Percentiles rank a stretch among this genome's conserved stretches.
phyloP scores from a whole-genome alignment of 1,139 yeast species.

The Saccharomyces hybrid region DNA sequence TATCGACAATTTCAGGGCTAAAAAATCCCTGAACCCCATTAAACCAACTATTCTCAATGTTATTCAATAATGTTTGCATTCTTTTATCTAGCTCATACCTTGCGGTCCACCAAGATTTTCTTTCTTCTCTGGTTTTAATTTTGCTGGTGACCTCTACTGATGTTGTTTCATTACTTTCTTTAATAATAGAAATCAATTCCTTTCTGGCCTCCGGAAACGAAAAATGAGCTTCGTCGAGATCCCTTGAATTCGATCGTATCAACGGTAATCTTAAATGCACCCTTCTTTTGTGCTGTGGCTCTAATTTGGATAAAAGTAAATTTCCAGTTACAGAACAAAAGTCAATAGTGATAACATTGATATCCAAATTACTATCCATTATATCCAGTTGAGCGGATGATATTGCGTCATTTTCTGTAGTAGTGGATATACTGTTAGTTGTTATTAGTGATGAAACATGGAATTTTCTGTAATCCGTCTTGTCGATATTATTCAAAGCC shows the following conservation, averaged over 20 bases:
- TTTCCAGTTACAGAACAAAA: conserved; percentile 53
- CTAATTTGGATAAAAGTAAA: conserved; percentile 46
- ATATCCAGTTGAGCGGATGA: conserved; percentile 9
- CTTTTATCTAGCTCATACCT: conserved; percentile 56
- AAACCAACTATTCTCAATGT: conserved; percentile 63
- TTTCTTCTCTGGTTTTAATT: conserved; percentile 47
- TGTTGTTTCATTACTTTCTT: conserved; percentile 56
- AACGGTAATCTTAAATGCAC: conserved; percentile 53
- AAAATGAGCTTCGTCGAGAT: conserved; percentile 37
- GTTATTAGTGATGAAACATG: conserved; percentile 12
- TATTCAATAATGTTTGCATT: conserved; percentile 45
- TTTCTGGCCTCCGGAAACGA: conserved; percentile 42
- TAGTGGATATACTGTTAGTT: neutral
- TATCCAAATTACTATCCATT: conserved; percentile 21
- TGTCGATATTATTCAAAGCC: conserved; percentile 14
- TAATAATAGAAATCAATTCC: conserved; percentile 47
- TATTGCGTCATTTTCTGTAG: conserved; percentile 12
- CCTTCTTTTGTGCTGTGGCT: conserved; percentile 33
- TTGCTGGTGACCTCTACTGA: conserved; percentile 42
- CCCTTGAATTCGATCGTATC: conserved; percentile 43
- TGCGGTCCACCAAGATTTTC: conserved; percentile 71
- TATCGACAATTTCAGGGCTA: conserved; percentile 30
- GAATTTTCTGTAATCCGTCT: conserved; percentile 16
- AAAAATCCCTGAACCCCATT: conserved; percentile 75
- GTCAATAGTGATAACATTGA: conserved; percentile 60